These are phyloP conservation scores for Skeletonema grethae DNA, from an alignment of 108 stramenopile genomes.

Conservation along the genomic window DNA sequence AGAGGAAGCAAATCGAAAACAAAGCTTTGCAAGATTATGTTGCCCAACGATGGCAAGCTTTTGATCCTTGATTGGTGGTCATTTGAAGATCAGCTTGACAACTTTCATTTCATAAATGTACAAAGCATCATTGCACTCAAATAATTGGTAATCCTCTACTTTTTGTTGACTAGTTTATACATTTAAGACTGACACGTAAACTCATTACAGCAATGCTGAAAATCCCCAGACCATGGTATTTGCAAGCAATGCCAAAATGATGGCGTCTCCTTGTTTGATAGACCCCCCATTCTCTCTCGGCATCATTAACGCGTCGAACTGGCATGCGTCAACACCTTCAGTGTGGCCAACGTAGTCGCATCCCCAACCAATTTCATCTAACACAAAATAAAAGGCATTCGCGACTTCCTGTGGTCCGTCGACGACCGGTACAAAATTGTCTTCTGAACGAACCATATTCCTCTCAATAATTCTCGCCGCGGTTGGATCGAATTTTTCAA, in stretches of 20 bases:
- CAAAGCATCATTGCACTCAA: no score
- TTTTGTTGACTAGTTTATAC: background rate
- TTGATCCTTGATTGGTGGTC: background rate
- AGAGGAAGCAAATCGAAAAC: conserved; percentile 3
- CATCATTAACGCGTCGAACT: conserved; percentile 3
- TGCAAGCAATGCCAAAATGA: background rate
- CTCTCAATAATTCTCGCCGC: conserved; percentile 57
- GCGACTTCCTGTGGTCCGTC: conserved; percentile 76
- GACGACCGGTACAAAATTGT: conserved; percentile 43
- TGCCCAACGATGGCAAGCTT: background rate
- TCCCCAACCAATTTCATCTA: conserved; percentile 57
- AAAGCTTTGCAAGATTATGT: conserved; percentile 2
- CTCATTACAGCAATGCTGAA: background rate
- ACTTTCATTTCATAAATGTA: background rate
- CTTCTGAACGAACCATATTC: conserved; percentile 58
- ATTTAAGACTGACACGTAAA: background rate
- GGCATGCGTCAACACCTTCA: conserved; percentile 56
- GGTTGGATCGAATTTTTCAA: conserved; percentile 45
- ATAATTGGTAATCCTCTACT: background rate
- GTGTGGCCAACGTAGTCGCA: conserved; percentile 63
- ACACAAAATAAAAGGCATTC: conserved; percentile 58
- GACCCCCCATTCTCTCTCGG: background rate
- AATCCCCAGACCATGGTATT: background rate
- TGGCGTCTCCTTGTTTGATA: background rate
- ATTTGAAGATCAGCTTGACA: no score